Conservation (phyloP, 139 green algal species). For the Chlamydomonas applanata region DNA sequence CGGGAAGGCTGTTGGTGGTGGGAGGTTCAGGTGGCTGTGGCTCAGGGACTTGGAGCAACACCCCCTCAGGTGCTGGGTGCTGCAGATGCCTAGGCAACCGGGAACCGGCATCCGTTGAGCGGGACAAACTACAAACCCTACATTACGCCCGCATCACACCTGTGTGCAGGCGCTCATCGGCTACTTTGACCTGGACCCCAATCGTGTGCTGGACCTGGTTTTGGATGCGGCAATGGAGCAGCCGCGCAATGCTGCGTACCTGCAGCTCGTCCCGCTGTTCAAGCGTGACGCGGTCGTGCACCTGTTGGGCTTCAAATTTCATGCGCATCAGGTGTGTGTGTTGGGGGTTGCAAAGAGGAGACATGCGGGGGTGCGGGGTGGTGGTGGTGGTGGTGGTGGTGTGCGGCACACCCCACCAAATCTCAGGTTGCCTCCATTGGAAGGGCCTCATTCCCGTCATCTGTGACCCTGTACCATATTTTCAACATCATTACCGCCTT, state of each 20-base stretch:
- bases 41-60: too few species aligned
- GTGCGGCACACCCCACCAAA: too few species aligned
- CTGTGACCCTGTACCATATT: too few species aligned
- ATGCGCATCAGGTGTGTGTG: conserved; percentile 44
- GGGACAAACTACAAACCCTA: neutral
- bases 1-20: too few species aligned
- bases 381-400: neutral
- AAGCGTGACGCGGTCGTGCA: conserved; percentile 42
- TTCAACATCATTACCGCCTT: too few species aligned
- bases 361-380: neutral
- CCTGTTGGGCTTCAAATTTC: conserved; percentile 72
- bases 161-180: conserved; percentile 76
- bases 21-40: too few species aligned
- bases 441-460: too few species aligned
- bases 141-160: neutral
- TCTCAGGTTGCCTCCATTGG: too few species aligned
- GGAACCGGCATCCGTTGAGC: neutral
- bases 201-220: conserved; percentile 78
- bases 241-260: conserved; percentile 20
- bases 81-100: too few species aligned
- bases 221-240: conserved; percentile 64
- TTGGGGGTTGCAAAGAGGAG: too few species aligned
- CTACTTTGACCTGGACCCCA: conserved; percentile 90
- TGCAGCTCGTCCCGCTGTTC: conserved; percentile 28
- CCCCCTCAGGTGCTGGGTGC: too few species aligned